Percentiles rank a stretch among this genome's conserved stretches.
Evolutionary conservation across 305 asterid genomes (phyloP).

Genomic region (Fraxinus latifolia): DNA sequence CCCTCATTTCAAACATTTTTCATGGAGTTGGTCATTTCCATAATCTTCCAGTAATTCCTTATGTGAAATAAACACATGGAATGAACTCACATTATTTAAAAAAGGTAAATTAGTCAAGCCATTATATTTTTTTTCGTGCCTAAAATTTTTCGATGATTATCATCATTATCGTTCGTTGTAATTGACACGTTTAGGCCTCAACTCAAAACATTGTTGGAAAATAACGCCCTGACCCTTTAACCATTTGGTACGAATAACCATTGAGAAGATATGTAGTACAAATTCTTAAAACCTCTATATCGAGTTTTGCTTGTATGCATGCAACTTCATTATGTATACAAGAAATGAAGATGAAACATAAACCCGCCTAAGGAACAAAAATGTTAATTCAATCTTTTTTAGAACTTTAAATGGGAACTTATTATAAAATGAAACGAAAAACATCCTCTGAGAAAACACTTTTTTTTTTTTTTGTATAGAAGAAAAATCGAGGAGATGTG

Average conservation of each 20-base stretch:
- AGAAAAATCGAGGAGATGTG: not conserved
- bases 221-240: too few species aligned
- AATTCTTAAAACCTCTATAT: not conserved
- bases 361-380: not conserved
- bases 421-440: not conserved
- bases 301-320: not conserved
- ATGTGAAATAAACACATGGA: not conserved
- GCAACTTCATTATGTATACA: not conserved
- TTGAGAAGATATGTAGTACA: not conserved
- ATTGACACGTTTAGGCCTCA: not conserved
- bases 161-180: not conserved
- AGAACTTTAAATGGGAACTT: not conserved
- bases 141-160: not conserved
- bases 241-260: not conserved
- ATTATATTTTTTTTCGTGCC: not conserved
- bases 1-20: not conserved
- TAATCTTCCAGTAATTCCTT: not conserved
- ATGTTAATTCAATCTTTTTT: not conserved
- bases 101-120: not conserved
- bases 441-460: not conserved
- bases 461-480: too few species aligned
- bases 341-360: not conserved
- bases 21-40: not conserved
- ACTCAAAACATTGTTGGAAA: not conserved
- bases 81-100: not conserved